Base-by-base conservation (phyloP, 2,329 filamentous ascomycete species). In the Stachybotrys echinatus region DNA sequence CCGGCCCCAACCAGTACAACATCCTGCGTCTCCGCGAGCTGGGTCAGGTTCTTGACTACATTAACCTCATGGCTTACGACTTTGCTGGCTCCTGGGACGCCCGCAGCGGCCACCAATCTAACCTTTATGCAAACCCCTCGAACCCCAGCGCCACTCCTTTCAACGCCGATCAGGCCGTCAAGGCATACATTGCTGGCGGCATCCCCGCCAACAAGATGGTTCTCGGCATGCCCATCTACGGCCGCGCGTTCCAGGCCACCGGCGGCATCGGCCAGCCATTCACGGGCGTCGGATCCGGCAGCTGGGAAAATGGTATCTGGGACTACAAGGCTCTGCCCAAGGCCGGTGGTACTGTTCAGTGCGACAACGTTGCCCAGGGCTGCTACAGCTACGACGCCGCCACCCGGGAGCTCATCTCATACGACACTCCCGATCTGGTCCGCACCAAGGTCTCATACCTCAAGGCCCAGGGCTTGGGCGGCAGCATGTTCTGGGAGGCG, bases 401-500 rank as follows among this genome's bases (percentile, higher is more conserved):
- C 1, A 72, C 74, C 6, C 71, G 77, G 51, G 81, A 83, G 55
- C 80, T 95, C 68, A 75, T 95, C 54, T 84, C 81, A 20, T 95
- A 88, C 64, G 84, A 88, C 62, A 89, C 79, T 2, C 77, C 83
- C 0, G 69, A 73, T 23, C 78, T 85, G 58, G 75, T 83, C 23
- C 65, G 70, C 47, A 62, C 70, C 56, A 95, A 94, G 71, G 81
- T 83, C 5, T 60, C 71, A 3, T 92, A 86, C 64, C 79, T 91
- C 57, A 75, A 78, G 65, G 60, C 68, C 46, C 74, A 76, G 49
- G 77, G 81, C 0, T 74, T 94, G 1, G 88, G 84, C 4, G 89
- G 89, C 21, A 83, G 80, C 23, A 92, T 94, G 88, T 95, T 88
- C 79, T 95, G 89, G 89, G 88, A 94, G 65, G 83, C 80, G 17